These are phyloP conservation scores for Aciculoconidium aculeatum DNA, from an alignment of 805 yeast genomes.

Conservation along the genomic window DNA sequence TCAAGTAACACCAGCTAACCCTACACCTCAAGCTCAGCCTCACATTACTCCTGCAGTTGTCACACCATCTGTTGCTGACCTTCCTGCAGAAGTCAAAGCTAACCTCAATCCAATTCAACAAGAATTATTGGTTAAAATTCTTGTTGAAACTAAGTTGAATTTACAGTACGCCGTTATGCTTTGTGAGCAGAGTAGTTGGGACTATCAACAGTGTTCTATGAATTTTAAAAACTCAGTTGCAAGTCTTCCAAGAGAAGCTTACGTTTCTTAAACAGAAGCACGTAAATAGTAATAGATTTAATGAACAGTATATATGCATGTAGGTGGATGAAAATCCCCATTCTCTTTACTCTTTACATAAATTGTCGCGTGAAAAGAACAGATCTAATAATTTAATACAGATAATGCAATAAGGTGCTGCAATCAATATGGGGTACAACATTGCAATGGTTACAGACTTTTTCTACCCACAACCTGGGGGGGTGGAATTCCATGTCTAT, in stretches of 20 bases:
- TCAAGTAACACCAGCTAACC: conserved; percentile 8
- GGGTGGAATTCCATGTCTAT: conserved; percentile 92
- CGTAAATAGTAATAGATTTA: too few relatives aligned
- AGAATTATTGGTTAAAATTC: conserved; percentile 57
- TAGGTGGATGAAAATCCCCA: too few relatives aligned
- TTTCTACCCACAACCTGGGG: conserved; percentile 98
- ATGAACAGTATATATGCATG: too few relatives aligned
- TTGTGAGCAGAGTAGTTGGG: conserved; percentile 85
- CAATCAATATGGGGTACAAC: conserved; percentile 24
- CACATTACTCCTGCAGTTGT: conserved; percentile 8
- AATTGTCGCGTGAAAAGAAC: too few relatives aligned
- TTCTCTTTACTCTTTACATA: too few relatives aligned
- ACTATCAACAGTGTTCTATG: conserved; percentile 59
- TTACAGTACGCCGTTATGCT: conserved; percentile 78
- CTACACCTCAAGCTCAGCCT: conserved; percentile 8
- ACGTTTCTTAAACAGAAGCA: conserved; percentile 7
- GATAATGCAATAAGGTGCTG: too few relatives aligned
- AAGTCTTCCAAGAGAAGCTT: conserved; percentile 41
- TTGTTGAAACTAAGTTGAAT: conserved; percentile 68
- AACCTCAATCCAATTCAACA: conserved; percentile 52
- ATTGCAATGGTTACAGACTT: conserved; percentile 86
- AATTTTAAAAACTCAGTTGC: conserved; percentile 67
- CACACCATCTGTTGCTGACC: conserved; percentile 28
- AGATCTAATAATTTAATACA: too few relatives aligned
- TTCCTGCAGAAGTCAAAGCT: conserved; percentile 52